Base-by-base conservation (phyloP, 1,284 basidiomycete genomes). In the Cryptococcus depauperatus region DNA sequence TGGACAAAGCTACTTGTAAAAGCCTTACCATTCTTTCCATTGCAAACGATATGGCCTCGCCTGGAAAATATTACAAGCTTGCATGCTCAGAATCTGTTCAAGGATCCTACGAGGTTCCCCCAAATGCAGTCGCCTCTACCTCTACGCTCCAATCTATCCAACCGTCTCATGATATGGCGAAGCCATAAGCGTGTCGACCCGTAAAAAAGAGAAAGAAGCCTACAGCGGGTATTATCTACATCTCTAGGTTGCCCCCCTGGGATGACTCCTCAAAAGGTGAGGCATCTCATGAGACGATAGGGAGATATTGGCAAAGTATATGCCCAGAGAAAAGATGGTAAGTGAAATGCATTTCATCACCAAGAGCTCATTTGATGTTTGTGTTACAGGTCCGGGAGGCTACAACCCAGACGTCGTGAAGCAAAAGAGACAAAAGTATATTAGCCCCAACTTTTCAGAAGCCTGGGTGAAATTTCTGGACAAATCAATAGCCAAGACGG, bases 391-490 rank as follows among this genome's bases (percentile, higher is more conserved):
- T 18, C 56, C 60, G 3, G 58, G 52, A 2, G 62, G 61, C 5
- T 66, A 62, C 47, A 62, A 67, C 37, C 61, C 60, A 9, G 47
- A 61, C 42, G 43, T 47, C 25, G 44, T 52, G 40, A 44, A 47
- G 29, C 50, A 55, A 44, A 63, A 63, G 50, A 62, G 60, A 46
- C 47, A 59, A 47, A 86, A 86, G 66, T 81, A 85, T 63, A 84
- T 82, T 5, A 75, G 82, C 7, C 88, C 87, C 5, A 88, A 91
- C 62, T 98, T 84, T 64, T 85, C 83, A 0, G 95, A 99, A 69
- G 95, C 95, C 26, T 99, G 95, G 95, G 84, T 98, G 37, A 95
- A 99, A 72, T 98, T 97, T 70, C 79, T 82, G 55, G 85, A 93
- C 69, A 98, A 98, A 70, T 82, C 80, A 43, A 77, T 96, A 22